phyloP scores from a whole-genome alignment of 345 rosid species.

The Eucalyptus shirleyi region DNA sequence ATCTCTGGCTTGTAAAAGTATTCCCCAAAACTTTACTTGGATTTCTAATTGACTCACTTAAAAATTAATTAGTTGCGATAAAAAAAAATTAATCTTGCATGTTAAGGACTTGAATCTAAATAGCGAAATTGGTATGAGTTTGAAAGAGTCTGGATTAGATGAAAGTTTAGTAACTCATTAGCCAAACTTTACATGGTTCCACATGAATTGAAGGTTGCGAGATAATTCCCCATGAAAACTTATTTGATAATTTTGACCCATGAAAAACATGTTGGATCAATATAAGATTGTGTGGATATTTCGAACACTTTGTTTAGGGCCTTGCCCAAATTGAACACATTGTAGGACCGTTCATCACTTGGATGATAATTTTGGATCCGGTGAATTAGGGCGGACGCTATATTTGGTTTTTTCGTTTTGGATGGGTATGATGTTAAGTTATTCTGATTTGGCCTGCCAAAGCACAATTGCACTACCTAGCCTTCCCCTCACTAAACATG shows the following conservation, averaged over 20 bases:
- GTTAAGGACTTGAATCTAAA: neutral
- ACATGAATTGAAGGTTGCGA: rapidly evolving
- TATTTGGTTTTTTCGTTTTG: neutral
- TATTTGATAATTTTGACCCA: neutral
- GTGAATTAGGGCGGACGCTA: neutral
- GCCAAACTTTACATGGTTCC: neutral
- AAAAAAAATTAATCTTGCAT: neutral
- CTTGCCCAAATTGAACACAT: neutral
- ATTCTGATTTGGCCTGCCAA: neutral
- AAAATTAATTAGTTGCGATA: rapidly evolving
- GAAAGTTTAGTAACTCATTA: too few species aligned
- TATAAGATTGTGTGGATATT: neutral
- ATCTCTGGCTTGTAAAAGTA: rapidly evolving
- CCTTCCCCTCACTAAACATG: neutral
- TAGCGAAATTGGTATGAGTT: neutral
- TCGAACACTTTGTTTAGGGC: neutral
- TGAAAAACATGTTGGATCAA: neutral
- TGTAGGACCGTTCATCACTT: neutral
- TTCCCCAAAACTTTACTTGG: neutral
- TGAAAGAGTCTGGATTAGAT: rapidly evolving
- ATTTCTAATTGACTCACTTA: too few species aligned
- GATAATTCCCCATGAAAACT: neutral
- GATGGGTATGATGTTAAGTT: neutral
- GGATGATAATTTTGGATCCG: neutral
- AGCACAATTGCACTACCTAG: neutral